phyloP scores from a whole-genome alignment of 2,329 filamentous ascomycete species.

The Chrysoporthe cubensis region DNA sequence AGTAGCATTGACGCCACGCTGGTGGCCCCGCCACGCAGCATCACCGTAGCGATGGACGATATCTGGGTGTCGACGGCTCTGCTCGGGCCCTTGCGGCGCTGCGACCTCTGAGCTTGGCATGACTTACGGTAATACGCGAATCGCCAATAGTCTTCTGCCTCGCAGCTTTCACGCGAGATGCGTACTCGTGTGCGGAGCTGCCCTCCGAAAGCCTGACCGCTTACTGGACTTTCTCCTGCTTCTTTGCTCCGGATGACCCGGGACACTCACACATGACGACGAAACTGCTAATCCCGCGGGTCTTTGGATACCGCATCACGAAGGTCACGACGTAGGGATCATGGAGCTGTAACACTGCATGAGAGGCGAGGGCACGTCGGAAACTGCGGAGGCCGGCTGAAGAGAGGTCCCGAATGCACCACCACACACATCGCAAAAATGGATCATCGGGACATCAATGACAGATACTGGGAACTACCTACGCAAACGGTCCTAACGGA shows the following conservation, averaged over 20 bases:
- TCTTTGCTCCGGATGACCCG: background rate
- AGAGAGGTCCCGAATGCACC: no score
- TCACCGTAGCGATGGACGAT: background rate
- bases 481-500: background rate
- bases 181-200: background rate
- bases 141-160: background rate
- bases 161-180: background rate
- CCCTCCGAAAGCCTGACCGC: background rate
- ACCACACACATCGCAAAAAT: no score
- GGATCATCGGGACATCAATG: no score
- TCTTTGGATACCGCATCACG: background rate
- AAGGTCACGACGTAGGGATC: background rate
- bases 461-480: background rate
- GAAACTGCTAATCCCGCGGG: background rate
- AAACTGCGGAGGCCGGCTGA: background rate
- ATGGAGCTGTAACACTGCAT: background rate
- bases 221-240: background rate
- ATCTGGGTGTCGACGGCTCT: background rate
- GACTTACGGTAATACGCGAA: background rate
- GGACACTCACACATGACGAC: background rate
- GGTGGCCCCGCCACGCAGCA: background rate
- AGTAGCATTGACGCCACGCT: background rate
- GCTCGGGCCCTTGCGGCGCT: background rate
- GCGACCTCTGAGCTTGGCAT: conserved; percentile 4
- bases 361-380: background rate